These are phyloP conservation scores for Candolleomyces aberdarensis DNA, from an alignment of 768 basidiomycete species.

Conservation along the genomic window DNA sequence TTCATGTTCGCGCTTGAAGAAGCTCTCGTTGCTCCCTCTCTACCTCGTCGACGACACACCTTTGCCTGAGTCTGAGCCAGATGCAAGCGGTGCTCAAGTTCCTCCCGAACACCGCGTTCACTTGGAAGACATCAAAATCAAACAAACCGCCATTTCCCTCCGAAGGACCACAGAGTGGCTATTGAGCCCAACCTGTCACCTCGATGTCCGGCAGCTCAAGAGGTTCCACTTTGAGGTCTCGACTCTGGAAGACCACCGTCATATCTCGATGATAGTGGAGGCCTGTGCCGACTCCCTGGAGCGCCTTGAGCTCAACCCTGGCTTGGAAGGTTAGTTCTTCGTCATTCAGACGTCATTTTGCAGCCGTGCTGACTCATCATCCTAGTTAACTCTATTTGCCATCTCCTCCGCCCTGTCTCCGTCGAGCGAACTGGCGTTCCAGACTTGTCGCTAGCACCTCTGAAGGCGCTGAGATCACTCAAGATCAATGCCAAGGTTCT, in stretches of 20 bases:
- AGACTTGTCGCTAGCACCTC: background rate
- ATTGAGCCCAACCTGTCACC: conserved; percentile 5
- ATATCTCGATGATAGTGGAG: conserved; percentile 6
- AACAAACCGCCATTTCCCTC: conserved; percentile 8
- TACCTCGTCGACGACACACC: conserved; percentile 10
- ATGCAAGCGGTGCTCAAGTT: background rate
- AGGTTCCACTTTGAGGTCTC: conserved; percentile 6
- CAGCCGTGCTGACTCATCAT: background rate
- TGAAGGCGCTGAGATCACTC: conserved; percentile 2
- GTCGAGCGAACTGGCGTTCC: background rate
- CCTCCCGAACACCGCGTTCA: background rate
- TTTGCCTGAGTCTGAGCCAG: background rate
- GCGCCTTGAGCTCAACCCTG: conserved; percentile 5
- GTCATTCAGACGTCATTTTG: background rate
- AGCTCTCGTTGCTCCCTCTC: conserved; percentile 9
- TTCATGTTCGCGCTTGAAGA: conserved; percentile 10
- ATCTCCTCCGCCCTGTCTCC: conserved; percentile 3
- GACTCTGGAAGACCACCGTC: conserved; percentile 6
- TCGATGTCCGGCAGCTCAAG: conserved; percentile 3
- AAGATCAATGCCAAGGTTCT: conserved; percentile 9
- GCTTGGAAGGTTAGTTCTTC: conserved; percentile 7
- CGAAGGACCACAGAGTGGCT: conserved; percentile 11
- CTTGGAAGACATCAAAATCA: conserved; percentile 10
- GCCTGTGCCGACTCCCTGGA: conserved; percentile 8
- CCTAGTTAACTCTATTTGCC: conserved; percentile 7